Percentiles rank a stretch among this genome's conserved stretches.
Conservation (phyloP, 129 eudicot species). For the Arctium minus region DNA sequence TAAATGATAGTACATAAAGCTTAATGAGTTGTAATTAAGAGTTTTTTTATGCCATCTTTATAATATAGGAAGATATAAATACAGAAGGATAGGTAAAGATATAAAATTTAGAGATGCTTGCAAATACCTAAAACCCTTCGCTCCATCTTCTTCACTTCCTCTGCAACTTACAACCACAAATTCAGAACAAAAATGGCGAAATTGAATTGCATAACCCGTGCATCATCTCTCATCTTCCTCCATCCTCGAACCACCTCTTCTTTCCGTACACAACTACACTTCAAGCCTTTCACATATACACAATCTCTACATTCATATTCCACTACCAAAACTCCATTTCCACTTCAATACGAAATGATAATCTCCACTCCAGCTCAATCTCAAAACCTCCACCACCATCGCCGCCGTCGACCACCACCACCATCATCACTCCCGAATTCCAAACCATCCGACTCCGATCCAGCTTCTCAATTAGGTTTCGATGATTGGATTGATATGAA, state of each 20-base stretch:
- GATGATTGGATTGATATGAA: slow-evolving; percentile 86
- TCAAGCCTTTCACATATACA: neutral
- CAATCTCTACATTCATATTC: slow-evolving; percentile 31
- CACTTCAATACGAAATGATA: slow-evolving; percentile 93
- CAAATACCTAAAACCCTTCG: neutral
- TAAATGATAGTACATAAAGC: too few species aligned
- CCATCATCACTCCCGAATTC: slow-evolving; percentile 28
- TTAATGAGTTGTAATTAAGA: too few species aligned
- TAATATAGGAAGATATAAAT: too few species aligned
- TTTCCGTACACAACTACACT: neutral
- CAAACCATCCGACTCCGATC: slow-evolving; percentile 28
- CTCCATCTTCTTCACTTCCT: neutral
- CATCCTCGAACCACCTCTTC: slow-evolving; percentile 18
- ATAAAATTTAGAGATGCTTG: too few species aligned
- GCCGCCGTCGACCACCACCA: slow-evolving; percentile 24
- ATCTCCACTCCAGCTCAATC: slow-evolving; percentile 57
- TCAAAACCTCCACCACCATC: slow-evolving; percentile 18
- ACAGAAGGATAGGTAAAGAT: too few species aligned
- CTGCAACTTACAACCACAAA: neutral
- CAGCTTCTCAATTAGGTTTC: slow-evolving; percentile 44
- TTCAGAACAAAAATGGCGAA: slow-evolving; percentile 26
- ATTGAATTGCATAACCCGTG: slow-evolving; percentile 28
- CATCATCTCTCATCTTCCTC: slow-evolving; percentile 20
- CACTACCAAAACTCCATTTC: slow-evolving; percentile 74
- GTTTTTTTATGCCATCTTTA: too few species aligned